Base-by-base conservation (phyloP, 306 rosid genomes). In the Malus sylvestris region DNA sequence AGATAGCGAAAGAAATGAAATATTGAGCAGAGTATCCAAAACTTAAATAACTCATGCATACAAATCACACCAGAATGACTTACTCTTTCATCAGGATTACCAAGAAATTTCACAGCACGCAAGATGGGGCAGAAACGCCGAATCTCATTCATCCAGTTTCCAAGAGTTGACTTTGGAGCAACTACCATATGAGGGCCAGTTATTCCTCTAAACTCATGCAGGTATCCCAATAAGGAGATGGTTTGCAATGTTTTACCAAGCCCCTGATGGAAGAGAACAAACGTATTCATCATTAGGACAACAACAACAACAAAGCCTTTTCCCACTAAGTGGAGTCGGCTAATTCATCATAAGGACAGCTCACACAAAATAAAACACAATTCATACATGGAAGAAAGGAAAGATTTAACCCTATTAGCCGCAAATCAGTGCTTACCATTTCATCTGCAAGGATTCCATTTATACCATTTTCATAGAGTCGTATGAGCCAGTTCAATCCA, bases 381-480 rank as follows among this genome's bases (percentile, higher is more conserved):
- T 51, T 23, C 29, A 52, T n/a, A 44, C 13, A 46, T 42, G 27
- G 55, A 35, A 79, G 33, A 55, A 45, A 80, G n/a, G 59, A 46
- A 60, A 62, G 45, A 52, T 29, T 10, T 40, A 33, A 49, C 35
- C 77, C 6, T 32, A 57, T 42, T 65, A 71, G 42, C 57, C 40
- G 61, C 33, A 70, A 69, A 65, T 73, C 16, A 32, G 33, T 19
- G 46, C 87, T 71, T 83, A 95, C 98, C 99, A 95, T 95, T 83
- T 95, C 99, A 89, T 95, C 99, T 6, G 99, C 99, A 68, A 95
- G 92, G 85, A 95, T 95, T 83, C 99, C 99, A 82, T 95, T 95
- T 78, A 95, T 95, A 30, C 99, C 99, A 80, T 95, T 95, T 79
- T 95, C 99, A 75, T 95, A 95, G 68, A 95, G 83, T 44, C 99